Conservation (phyloP, 805 yeast genomes). For the Jamesozyma lodderae region DNA sequence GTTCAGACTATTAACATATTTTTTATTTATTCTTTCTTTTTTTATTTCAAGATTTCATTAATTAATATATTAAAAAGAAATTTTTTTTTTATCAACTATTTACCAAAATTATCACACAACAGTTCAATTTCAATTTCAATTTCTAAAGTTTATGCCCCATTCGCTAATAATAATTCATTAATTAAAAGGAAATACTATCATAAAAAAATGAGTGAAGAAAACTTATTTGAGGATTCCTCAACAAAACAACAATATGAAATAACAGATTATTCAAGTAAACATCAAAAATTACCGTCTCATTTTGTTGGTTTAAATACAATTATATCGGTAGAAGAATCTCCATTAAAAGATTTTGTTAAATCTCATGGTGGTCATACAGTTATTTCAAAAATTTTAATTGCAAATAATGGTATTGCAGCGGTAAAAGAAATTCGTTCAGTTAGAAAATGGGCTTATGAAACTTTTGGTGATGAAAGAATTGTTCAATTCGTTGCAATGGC, state of each 20-base stretch:
- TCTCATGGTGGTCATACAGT: slow-evolving; percentile 92
- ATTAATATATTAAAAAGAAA: background rate
- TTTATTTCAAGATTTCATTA: background rate
- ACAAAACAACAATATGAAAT: slow-evolving; percentile 22
- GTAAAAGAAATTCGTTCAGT: slow-evolving; percentile 96
- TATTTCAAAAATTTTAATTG: slow-evolving; percentile 77
- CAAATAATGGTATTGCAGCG: slow-evolving; percentile 98
- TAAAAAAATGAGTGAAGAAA: slow-evolving; percentile 34
- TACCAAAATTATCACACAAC: background rate
- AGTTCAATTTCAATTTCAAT: too few relatives aligned
- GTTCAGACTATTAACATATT: too few relatives aligned
- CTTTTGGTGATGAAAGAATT: slow-evolving; percentile 93
- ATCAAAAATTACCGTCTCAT: slow-evolving; percentile 49
- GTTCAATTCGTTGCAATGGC: slow-evolving; percentile 97
- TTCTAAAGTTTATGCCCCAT: too few relatives aligned
- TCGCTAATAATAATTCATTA: too few relatives aligned
- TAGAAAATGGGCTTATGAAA: slow-evolving; percentile 98
- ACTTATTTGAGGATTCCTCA: slow-evolving; percentile 31
- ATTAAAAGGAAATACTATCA: too few relatives aligned
- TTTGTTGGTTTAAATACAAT: slow-evolving; percentile 78
- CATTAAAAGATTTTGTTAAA: slow-evolving; percentile 74
- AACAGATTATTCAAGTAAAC: slow-evolving; percentile 31
- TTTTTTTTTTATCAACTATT: background rate
- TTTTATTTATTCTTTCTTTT: background rate
- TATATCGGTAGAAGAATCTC: slow-evolving; percentile 65